Evolutionary conservation across 2,329 filamentous ascomycete genomes (phyloP), one percentile per base, ranked within the genome.

Genomic region (Alternaria sp.): DNA sequence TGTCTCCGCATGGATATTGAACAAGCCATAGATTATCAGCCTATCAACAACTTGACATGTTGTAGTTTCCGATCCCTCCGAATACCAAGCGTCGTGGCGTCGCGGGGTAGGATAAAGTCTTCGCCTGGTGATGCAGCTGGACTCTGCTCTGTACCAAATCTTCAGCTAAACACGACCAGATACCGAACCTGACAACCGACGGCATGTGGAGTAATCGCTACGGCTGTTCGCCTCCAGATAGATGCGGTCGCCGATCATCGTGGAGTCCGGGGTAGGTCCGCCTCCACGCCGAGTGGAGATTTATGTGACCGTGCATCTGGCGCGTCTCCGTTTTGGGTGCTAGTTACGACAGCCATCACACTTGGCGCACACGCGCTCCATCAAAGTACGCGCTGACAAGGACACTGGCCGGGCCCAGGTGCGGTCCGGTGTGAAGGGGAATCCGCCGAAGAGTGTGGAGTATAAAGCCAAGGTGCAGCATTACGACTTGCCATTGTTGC

Each of bases 171-270:
- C 43, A 38, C 44, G 5, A 14, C 12, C 49, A 62, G 54, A 58
- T 62, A 64, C 63, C 63, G 61, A 60, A 26, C 22, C 51, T 44
- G 42, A 43, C 61, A 59, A 34, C 63, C 59, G 61, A 60, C 46
- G 30, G 46, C 46, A 24, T 34, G 16, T 48, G 46, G 22, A 48
- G 49, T 49, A 32, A 59, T 16, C 30, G 47, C 39, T 56, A 62
- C 63, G 64, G 48, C 57, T 41, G 36, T 26, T 41, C 26, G 51
- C 52, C 49, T 24, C 32, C 42, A 58, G 36, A 54, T 16, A 20
- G 53, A 54, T 44, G 20, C 18, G 42, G 36, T 39, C 28, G 51
- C 48, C 54, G 55, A 63, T 55, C 52, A 47, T 41, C 36, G 55
- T 56, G 54, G 30, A 51, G 43, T 51, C 53, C 47, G 55, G 65